phyloP scores from a whole-genome alignment of 2,329 filamentous ascomycete species.

The Myriosclerotinia curreyana region DNA sequence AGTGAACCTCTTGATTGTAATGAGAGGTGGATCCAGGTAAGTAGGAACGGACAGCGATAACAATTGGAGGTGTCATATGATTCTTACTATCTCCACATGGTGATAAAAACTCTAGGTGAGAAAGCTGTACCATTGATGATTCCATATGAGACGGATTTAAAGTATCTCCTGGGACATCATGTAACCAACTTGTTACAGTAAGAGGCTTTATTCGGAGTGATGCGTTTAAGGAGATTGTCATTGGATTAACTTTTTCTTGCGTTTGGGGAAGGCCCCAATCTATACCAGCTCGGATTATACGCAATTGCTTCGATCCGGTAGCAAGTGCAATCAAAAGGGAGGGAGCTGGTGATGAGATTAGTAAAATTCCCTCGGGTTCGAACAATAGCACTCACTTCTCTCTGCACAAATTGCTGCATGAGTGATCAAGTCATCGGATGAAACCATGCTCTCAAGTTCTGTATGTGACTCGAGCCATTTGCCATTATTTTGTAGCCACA shows the following conservation, averaged over 20 bases:
- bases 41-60: constrained; percentile 71
- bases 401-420: constrained; percentile 75
- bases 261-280: constrained; percentile 66
- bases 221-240: constrained; percentile 49
- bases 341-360: constrained; percentile 31
- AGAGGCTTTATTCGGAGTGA: constrained; percentile 54
- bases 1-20: constrained; percentile 64
- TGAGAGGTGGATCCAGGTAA: constrained; percentile 52
- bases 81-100: constrained; percentile 55
- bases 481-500: constrained; percentile 72
- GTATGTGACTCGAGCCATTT: constrained; percentile 68
- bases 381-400: constrained; percentile 54
- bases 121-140: constrained; percentile 59
- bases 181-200: constrained; percentile 54
- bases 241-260: constrained; percentile 53
- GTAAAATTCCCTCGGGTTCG: constrained; percentile 20
- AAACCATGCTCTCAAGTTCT: constrained; percentile 71
- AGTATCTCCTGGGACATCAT: constrained; percentile 29
- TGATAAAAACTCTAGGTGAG: constrained; percentile 67
- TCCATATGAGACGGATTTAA: constrained; percentile 46
- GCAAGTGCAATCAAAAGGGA: constrained; percentile 64
- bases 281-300: constrained; percentile 69
- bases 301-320: constrained; percentile 68
- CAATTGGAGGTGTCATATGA: constrained; percentile 49
- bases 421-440: constrained; percentile 72